Base-by-base conservation (phyloP, 768 basidiomycete species). In the Amanita pseudoporphyria region DNA sequence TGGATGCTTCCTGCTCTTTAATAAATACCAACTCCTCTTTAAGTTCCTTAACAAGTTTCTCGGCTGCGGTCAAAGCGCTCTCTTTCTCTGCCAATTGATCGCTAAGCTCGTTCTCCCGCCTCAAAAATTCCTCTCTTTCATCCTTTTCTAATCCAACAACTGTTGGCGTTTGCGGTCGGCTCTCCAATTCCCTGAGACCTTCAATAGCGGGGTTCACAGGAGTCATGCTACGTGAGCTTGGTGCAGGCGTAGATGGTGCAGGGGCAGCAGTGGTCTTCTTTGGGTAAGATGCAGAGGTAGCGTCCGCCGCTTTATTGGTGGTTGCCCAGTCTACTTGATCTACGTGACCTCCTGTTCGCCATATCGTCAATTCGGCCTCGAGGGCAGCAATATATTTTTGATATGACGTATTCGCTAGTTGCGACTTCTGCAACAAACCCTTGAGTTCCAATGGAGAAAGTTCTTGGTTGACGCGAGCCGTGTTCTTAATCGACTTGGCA, bases 401-500 rank as follows among this genome's bases (percentile, higher is more conserved):
- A 60, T 87, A 86, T 14, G 82, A 75, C 3, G 86, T 80, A 54
- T 91, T 88, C 28, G 92, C 84, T 28, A 87, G 71, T 56, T 94
- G 84, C 0, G 95, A 87, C 67, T 95, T 96, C 59, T 82, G 81
- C 53, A 99, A 74, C 31, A 96, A 73, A 9, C 80, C 82, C 65
- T 98, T 99, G 70, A 99, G 86, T 61, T 99, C 96, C 43, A 93
- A 73, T 2, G 96, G 95, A 2, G 95, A 90, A 45, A 99, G 78
- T 66, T 99, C 96, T 47, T 93, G 92, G 65, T 99, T 99, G 70
- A 99, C 90, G 40, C 96, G 87, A 53, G 96, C 96, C 53, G 88
- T 90, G 68, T 99, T 99, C 88, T 98, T 98, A 81, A 99, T 99
- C n/a, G 90, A 89, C 69, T 99, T 99, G n/a, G 96, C 95, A 56